phyloP scores from a whole-genome alignment of 352 stramenopile species.

The Phytophthora niederhauseri region DNA sequence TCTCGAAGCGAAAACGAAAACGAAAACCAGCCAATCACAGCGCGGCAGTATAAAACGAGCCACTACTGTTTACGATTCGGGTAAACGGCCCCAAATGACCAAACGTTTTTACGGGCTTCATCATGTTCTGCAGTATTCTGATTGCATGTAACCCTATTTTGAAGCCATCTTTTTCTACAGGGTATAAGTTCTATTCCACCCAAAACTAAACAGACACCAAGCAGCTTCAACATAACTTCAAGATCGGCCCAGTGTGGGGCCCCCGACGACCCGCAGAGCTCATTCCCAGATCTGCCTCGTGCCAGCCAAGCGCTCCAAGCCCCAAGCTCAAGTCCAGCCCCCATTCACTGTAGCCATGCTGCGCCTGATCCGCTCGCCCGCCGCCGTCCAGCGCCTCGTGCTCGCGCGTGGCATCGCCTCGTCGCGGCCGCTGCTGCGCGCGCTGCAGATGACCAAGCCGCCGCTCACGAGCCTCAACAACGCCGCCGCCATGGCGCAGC shows the following conservation, averaged over 20 bases:
- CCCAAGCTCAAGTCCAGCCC: background rate
- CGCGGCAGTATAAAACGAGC: background rate
- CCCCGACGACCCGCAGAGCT: background rate
- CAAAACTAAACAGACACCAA: background rate
- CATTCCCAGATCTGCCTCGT: conserved; percentile 20
- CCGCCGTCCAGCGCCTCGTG: conserved; percentile 12
- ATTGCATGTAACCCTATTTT: background rate
- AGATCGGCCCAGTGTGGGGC: conserved; percentile 7
- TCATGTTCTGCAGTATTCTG: background rate
- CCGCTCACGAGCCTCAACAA: conserved; percentile 39
- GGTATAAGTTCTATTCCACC: background rate
- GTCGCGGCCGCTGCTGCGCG: conserved; percentile 16
- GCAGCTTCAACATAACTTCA: conserved; percentile 21
- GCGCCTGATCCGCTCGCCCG: conserved; percentile 18
- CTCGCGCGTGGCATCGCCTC: conserved; percentile 14
- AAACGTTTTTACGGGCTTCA: background rate
- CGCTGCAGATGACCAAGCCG: conserved; percentile 9
- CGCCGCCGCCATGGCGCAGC: conserved; percentile 27
- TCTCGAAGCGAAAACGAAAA: background rate
- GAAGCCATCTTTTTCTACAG: background rate
- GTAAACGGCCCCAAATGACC: background rate
- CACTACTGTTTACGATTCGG: background rate
- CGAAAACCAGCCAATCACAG: background rate
- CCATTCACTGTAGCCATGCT: conserved; percentile 18
- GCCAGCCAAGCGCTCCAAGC: background rate